Conservation (phyloP, 345 rosid species). For the Lumnitzera littorea region DNA sequence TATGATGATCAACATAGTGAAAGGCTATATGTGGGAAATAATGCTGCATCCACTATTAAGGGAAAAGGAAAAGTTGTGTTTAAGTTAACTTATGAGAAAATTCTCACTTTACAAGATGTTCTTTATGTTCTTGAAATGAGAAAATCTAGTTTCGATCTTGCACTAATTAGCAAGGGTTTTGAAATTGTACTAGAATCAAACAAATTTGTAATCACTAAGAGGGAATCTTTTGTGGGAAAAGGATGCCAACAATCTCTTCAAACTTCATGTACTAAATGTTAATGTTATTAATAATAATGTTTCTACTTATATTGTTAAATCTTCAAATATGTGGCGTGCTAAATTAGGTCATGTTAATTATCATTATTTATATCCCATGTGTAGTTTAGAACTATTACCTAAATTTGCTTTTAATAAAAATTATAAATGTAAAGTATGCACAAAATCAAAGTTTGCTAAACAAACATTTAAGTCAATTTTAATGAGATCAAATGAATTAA, state of each 20-base stretch:
- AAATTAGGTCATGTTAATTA: conserved; percentile 1
- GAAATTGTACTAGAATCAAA: background rate
- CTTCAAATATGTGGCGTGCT: background rate
- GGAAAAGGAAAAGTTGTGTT: no score
- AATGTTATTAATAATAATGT: background rate
- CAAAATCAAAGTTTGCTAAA: background rate
- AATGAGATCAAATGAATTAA: background rate
- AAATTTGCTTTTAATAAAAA: background rate
- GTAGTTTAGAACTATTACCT: background rate
- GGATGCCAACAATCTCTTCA: background rate
- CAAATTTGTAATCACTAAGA: background rate
- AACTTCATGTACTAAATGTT: background rate
- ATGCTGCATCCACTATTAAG: no score
- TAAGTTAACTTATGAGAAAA: no score
- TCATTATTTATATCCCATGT: background rate
- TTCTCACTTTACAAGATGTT: no score
- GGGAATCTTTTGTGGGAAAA: background rate
- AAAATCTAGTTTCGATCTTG: no score
- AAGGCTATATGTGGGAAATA: no score
- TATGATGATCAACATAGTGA: no score
- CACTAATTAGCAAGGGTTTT: background rate
- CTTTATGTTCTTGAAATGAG: no score
- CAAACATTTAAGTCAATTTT: background rate
- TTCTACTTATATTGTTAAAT: background rate
- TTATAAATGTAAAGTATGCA: background rate